Evolutionary conservation across 1,284 basidiomycete genomes (phyloP), one percentile per base, ranked within the genome.

Genomic region (Cutaneotrichosporon spelunceum): DNA sequence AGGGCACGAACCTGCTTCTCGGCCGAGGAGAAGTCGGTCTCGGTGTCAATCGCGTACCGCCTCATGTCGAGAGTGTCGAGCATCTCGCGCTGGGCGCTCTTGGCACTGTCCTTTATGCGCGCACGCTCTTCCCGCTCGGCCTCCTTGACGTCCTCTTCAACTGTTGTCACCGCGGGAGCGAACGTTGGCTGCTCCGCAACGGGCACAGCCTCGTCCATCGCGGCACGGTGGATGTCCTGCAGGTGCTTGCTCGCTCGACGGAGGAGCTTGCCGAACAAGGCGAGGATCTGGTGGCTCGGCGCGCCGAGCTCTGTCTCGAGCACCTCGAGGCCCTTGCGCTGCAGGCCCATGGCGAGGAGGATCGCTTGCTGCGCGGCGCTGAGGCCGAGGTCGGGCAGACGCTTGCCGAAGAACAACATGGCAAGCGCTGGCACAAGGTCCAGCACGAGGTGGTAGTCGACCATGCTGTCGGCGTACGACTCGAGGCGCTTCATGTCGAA

Each of bases 401-500:
- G 84, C 62, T 85, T 84, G 70, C 89, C 86, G 77, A 99, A 99
- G 81, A 90, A 96, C 6, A 98, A 82, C 16, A 83, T 80, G 0
- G 91, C 87, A 36, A 95, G 80, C 0, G 82, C 84, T 0, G 96
- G 94, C 4, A 99, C 82, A 16, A 99, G 83, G 77, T 99, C 96
- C 53, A 99, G 83, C 61, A 99, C 86, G 70, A 97, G 91, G 75
- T 97, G 93, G 74, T 95, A 96, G 78, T 99, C 96, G 53, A 99
- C 84, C 86, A 90, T 88, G 79, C 94, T 96, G 78, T 95, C 93
- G 5, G 92, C 89, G 71, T 99, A 99, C 7, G 94, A 90, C 68
- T 95, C 90, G 36, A 99, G 84, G 2, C 96, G 88, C 80, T 98
- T 98, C 71, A 99, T 83, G 79, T 99, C 96, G 75, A 97, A 98